These are phyloP conservation scores for Naganishia vaughanmartiniae DNA, from an alignment of 768 basidiomycete species.

Conservation along the genomic window DNA sequence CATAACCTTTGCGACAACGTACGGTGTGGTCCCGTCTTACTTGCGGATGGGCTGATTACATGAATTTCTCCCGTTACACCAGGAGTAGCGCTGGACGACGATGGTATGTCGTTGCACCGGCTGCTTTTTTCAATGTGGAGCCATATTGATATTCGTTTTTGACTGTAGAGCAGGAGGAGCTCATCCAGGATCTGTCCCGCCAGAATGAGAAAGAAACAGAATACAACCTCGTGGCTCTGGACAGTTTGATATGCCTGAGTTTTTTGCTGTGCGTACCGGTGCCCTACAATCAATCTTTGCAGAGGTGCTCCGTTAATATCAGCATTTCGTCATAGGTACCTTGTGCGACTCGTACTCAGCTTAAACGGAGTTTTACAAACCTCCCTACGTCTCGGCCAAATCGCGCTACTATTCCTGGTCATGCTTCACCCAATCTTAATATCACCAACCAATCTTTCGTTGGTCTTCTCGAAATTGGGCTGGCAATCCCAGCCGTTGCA, in stretches of 20 bases:
- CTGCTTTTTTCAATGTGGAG: not conserved
- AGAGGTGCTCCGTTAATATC: not conserved
- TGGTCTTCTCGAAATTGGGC: not conserved
- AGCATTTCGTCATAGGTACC: not conserved
- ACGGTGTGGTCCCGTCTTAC: too few species aligned
- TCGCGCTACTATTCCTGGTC: conserved; percentile 9
- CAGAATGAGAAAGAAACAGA: conserved; percentile 21
- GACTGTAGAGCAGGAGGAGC: conserved; percentile 20
- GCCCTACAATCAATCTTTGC: not conserved
- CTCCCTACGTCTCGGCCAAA: conserved; percentile 1
- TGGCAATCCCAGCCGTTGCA: not conserved
- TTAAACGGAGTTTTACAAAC: not conserved
- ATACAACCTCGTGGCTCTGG: conserved; percentile 2
- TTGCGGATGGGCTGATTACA: too few species aligned
- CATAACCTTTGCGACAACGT: not conserved
- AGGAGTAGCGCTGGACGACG: conserved; percentile 24
- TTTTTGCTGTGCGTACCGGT: not conserved
- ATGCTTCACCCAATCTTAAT: conserved; percentile 2
- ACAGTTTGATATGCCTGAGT: conserved; percentile 5
- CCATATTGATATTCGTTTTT: not conserved
- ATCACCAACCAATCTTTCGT: not conserved
- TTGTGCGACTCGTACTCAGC: conserved; percentile 9
- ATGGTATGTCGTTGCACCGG: not conserved
- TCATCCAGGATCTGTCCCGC: conserved; percentile 15
- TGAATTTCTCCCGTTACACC: too few species aligned